Conservation (phyloP, 345 rosid genomes). For the Viola odorata region DNA sequence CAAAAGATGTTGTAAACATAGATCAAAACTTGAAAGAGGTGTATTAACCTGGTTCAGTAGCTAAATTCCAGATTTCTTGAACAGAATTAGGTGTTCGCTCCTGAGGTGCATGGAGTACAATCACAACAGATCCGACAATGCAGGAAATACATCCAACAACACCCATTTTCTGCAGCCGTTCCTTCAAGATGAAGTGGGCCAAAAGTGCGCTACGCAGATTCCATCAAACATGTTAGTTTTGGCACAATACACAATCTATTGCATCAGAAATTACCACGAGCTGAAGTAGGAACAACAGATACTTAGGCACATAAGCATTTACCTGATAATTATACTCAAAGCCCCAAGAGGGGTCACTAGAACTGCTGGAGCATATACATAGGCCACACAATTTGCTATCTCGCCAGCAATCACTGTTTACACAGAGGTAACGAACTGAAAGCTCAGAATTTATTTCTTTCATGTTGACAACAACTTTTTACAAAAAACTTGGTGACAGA, state of each 20-base stretch:
- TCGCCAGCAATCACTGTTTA: constrained; percentile 78
- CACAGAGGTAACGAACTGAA: constrained; percentile 5
- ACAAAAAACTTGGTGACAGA: background rate
- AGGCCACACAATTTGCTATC: constrained; percentile 86
- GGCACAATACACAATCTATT: background rate
- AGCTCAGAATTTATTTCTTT: too few relatives aligned
- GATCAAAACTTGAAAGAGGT: background rate
- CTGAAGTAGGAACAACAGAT: background rate
- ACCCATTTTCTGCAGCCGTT: constrained; percentile 69
- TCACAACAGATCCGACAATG: constrained; percentile 81
- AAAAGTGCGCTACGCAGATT: constrained; percentile 55
- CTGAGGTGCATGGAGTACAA: constrained; percentile 83
- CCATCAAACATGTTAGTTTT: constrained; percentile 14
- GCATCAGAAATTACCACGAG: background rate
- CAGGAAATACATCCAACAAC: constrained; percentile 80
- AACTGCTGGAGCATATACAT: constrained; percentile 90
- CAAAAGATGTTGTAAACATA: constrained; percentile 1
- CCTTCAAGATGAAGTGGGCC: constrained; percentile 84
- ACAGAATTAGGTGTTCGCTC: constrained; percentile 78
- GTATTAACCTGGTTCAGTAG: constrained; percentile 70
- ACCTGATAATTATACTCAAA: constrained; percentile 86
- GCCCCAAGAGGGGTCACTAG: constrained; percentile 93
- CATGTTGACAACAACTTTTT: background rate
- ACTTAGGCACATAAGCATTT: background rate
- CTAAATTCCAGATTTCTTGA: constrained; percentile 72